Evolutionary conservation across 164 flowering plant species (phyloP), one percentile per base, ranked within the genome.

Genomic region (Vitis rotundifolia): DNA sequence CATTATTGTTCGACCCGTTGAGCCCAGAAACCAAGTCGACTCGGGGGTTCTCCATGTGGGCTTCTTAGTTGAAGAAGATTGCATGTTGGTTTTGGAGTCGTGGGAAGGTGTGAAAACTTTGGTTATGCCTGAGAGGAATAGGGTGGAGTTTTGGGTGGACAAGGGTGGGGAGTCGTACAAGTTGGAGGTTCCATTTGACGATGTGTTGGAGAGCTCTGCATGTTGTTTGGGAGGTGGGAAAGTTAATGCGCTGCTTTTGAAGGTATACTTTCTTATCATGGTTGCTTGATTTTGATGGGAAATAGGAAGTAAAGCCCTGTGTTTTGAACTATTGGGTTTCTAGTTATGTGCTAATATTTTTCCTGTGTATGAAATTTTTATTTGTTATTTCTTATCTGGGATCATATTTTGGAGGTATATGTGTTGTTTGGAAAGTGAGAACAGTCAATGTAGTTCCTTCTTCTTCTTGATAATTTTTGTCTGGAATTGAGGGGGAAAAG

Each of bases 81-180:
- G 70, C 28, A 68, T 93, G 81, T 65, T 73, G 48, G 88, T 82
- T 29, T 16, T 93, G 67, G 91, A 89, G 77, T 57, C 78, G 2
- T 96, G 93, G 93, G 82, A 77, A 56, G 74, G 75, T 8, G 89
- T 89, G 18, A 84, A 73, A 73, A 80, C 76, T 2, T 91, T 86
- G 85, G 66, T 90, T 56, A 84, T 91, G 97, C 95, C 94, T 2
- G 95, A 90, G 76, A 88, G 89, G 76, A 78, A 78, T 26, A 75
- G 81, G 69, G 56, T 90, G 50, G 93, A 83, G 79, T 89, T 96
- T 63, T 82, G 83, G 87, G 83, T 93, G 52, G 74, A 48, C 63
- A 66, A 54, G 1, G 73, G 68, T 9, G 70, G 61, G 19, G 85
- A 83, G 71, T 65, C 70, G 49, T 96, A 74, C 68, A 93, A 86